These are phyloP conservation scores for Corchorus capsularis DNA, from an alignment of 345 rosid genomes.

Conservation along the genomic window DNA sequence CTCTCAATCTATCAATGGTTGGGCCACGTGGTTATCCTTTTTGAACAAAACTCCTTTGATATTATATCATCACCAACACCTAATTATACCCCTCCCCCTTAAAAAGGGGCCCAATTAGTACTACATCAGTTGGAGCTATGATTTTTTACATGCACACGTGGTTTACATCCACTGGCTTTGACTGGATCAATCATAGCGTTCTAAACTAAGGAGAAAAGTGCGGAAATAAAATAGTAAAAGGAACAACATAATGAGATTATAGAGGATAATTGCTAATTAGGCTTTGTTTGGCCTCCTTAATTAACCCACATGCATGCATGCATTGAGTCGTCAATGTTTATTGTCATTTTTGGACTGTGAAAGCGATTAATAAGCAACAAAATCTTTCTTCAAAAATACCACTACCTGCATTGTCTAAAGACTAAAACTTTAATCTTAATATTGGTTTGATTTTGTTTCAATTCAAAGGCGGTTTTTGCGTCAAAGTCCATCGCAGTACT, in stretches of 20 bases:
- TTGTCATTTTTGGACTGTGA: not conserved
- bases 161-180: slow-evolving; percentile 20
- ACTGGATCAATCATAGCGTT: slow-evolving; percentile 16
- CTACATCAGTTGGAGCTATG: not conserved
- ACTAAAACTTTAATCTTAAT: no score
- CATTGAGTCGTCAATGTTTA: no score
- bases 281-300: not conserved
- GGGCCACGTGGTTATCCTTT: slow-evolving; percentile 26
- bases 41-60: slow-evolving; percentile 19
- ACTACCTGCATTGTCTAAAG: no score
- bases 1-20: slow-evolving; percentile 6
- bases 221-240: not conserved
- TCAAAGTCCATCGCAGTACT: no score
- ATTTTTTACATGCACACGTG: slow-evolving; percentile 29
- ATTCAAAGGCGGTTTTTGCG: no score
- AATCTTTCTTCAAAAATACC: not conserved
- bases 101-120: not conserved
- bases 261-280: not conserved
- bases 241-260: not conserved
- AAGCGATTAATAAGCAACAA: not conserved
- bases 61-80: not conserved
- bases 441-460: no score
- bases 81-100: not conserved
- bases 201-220: not conserved
- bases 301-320: not conserved